Conservation (phyloP, 2,329 filamentous ascomycete species). For the Davidsoniella virescens region DNA sequence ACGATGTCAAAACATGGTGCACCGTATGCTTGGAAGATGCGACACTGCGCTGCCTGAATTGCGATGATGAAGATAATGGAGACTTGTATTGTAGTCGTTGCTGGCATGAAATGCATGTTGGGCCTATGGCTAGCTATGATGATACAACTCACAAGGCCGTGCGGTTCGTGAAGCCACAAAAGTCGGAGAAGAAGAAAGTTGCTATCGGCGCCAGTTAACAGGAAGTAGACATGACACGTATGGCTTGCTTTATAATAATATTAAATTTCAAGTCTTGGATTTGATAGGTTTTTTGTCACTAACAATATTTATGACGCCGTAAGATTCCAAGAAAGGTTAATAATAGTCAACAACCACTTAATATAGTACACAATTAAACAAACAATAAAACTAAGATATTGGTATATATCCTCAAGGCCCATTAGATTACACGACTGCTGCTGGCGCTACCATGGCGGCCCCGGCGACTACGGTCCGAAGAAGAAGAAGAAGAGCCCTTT, state of each 20-base stretch:
- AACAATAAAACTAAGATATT: neutral
- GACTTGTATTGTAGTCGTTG: constrained; percentile 55
- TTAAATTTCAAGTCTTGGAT: no score
- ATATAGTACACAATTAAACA: neutral
- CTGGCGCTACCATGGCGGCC: neutral
- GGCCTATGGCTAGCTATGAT: constrained; percentile 51
- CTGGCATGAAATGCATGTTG: constrained; percentile 67
- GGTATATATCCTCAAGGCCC: neutral
- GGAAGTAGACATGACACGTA: neutral
- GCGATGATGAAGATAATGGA: constrained; percentile 36
- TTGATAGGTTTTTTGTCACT: neutral
- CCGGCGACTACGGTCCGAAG: neutral
- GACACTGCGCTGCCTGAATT: constrained; percentile 54
- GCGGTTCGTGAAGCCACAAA: constrained; percentile 30
- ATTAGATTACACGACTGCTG: neutral
- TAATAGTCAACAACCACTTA: neutral
- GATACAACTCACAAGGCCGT: constrained; percentile 54
- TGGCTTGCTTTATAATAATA: neutral
- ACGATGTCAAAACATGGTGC: constrained; percentile 64
- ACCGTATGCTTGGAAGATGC: constrained; percentile 70
- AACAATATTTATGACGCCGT: neutral
- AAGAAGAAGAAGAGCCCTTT: constrained; percentile 1
- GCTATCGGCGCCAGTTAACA: constrained; percentile 22
- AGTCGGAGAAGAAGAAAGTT: constrained; percentile 20
- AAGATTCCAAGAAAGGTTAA: neutral